Evolutionary conservation across 139 green algal genomes (phyloP).

Genomic region (Chlorella vulgaris): DNA sequence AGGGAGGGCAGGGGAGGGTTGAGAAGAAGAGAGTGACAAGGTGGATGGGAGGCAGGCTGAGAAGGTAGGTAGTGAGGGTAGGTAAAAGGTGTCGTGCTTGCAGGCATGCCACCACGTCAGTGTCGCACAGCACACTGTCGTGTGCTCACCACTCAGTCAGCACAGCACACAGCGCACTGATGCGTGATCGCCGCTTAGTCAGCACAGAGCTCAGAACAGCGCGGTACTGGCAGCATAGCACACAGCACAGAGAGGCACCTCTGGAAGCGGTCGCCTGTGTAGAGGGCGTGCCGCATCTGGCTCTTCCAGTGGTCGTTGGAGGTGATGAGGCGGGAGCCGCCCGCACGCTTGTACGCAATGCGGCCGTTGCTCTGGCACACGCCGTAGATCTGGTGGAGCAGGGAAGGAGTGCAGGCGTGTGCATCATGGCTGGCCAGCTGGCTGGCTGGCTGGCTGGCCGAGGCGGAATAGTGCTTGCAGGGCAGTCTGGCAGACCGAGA

Average conservation of each 20-base stretch:
- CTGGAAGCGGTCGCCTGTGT: conserved; percentile 61
- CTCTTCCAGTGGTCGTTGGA: conserved; percentile 73
- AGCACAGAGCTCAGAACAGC: no score
- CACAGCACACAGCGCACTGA: no score
- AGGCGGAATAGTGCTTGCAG: no score
- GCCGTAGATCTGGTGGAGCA: conserved; percentile 51
- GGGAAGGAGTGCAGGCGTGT: no score
- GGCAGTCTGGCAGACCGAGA: no score
- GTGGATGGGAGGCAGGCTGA: neutral
- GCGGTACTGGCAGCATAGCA: neutral
- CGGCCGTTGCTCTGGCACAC: conserved; percentile 55
- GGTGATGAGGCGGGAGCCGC: conserved; percentile 67
- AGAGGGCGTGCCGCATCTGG: conserved; percentile 69
- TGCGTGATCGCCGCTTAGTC: no score
- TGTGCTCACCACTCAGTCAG: no score
- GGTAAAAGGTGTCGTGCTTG: neutral
- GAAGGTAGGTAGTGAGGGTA: neutral
- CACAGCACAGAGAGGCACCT: conserved; percentile 28
- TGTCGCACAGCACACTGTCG: no score
- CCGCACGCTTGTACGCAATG: conserved; percentile 65
- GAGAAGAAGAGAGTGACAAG: no score
- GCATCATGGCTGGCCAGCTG: no score
- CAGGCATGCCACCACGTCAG: no score
- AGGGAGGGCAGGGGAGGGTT: neutral
- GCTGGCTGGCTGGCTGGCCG: no score